phyloP scores from a whole-genome alignment of 2,329 filamentous ascomycete species.

The Sclerotinia sclerotiorum region DNA sequence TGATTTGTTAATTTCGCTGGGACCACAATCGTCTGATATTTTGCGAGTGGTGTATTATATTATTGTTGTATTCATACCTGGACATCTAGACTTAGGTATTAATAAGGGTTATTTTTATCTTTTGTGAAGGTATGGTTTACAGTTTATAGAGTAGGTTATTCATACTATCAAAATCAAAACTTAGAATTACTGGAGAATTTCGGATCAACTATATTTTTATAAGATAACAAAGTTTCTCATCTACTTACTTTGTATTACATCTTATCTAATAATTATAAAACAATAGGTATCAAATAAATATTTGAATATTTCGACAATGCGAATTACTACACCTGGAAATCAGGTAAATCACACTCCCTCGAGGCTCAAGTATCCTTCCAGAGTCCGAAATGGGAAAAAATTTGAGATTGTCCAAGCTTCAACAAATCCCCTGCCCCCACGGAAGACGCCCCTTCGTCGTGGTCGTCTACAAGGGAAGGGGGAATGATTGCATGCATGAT shows the following conservation, averaged over 20 bases:
- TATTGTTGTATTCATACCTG: too few relatives aligned
- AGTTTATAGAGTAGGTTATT: too few relatives aligned
- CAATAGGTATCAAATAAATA: neutral
- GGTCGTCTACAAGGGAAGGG: slow-evolving; percentile 10
- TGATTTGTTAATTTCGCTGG: neutral
- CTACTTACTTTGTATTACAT: neutral
- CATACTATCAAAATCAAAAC: neutral
- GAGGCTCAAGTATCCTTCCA: neutral
- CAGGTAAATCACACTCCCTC: neutral
- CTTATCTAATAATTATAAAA: neutral
- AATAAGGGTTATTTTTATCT: neutral
- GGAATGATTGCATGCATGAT: slow-evolving; percentile 32
- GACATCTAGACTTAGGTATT: too few relatives aligned
- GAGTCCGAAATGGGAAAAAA: slow-evolving; percentile 14
- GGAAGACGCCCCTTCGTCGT: slow-evolving; percentile 15
- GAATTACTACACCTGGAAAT: neutral
- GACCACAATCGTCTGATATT: neutral
- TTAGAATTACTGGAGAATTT: neutral
- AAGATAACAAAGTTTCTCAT: neutral
- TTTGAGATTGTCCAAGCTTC: slow-evolving; percentile 29
- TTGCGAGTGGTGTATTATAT: neutral
- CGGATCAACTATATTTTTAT: neutral
- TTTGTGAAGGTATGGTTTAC: neutral
- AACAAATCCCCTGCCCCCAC: slow-evolving; percentile 22
- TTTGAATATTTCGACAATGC: neutral